Conservation (phyloP, 371 early-diverging fungal species). For the Basidiobolus meristosporus region DNA sequence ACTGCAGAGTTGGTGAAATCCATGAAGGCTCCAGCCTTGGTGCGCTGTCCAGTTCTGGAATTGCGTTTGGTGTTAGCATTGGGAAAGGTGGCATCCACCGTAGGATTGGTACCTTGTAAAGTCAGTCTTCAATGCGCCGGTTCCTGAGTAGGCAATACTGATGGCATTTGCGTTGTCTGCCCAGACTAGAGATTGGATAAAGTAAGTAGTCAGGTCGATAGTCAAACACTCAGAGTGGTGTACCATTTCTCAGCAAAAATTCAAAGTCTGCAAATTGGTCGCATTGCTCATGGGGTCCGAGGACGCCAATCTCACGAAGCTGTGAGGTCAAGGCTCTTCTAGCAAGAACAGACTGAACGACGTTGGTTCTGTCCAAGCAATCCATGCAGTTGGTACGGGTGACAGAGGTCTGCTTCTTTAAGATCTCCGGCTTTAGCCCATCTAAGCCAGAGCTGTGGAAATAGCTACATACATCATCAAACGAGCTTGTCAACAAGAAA, state of each 20-base stretch:
- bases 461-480: constrained; percentile 1
- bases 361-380: constrained; percentile 98
- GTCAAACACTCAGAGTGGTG: neutral
- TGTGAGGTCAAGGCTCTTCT: constrained; percentile 42
- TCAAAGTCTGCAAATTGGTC: constrained; percentile 18
- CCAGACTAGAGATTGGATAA: constrained; percentile 47
- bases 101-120: constrained; percentile 68
- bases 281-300: constrained; percentile 30
- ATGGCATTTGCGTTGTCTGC: constrained; percentile 98
- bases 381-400: constrained; percentile 99
- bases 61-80: too few species aligned
- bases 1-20: constrained; percentile 67
- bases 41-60: constrained; percentile 63
- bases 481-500: neutral
- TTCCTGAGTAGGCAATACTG: constrained; percentile 90
- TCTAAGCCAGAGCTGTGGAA: too few species aligned
- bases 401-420: constrained; percentile 48
- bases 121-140: constrained; percentile 95
- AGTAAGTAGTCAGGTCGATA: constrained; percentile 3
- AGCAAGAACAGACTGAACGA: constrained; percentile 85
- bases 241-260: constrained; percentile 15
- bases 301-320: constrained; percentile 34
- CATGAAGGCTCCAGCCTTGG: constrained; percentile 57
- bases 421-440: constrained; percentile 3
- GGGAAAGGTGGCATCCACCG: too few species aligned